Evolutionary conservation across 306 rosid species (phyloP).

Genomic region (Acmispon strigosus): DNA sequence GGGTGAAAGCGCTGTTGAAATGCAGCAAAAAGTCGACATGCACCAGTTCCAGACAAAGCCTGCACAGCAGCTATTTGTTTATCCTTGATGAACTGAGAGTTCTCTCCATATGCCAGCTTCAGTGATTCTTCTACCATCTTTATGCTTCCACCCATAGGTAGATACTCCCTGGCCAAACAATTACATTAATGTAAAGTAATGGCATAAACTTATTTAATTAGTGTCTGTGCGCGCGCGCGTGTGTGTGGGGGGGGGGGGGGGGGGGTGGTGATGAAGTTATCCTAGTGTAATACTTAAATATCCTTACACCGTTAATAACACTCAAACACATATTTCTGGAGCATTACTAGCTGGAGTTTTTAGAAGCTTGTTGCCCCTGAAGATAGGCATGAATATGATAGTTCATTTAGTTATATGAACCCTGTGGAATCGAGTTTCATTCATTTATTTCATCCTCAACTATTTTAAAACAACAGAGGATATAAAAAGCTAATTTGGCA

Average conservation of each 20-base stretch:
- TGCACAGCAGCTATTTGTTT: conserved; percentile 92
- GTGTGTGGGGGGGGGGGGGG: too few species aligned
- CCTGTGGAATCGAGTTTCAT: background rate
- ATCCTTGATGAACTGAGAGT: conserved; percentile 72
- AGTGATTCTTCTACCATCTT: conserved; percentile 81
- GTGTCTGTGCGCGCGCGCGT: too few species aligned
- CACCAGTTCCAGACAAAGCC: conserved; percentile 95
- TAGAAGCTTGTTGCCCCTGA: background rate
- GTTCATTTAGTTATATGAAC: background rate
- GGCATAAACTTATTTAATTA: background rate
- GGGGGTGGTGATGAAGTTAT: too few species aligned
- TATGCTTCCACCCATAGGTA: conserved; percentile 88
- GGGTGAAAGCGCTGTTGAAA: conserved; percentile 90
- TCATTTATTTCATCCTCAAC: background rate
- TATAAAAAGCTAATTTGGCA: background rate
- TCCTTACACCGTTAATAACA: background rate
- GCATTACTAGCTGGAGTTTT: background rate
- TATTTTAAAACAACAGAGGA: background rate
- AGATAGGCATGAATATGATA: background rate
- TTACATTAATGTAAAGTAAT: background rate
- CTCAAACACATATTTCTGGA: background rate
- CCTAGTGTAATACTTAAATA: too few species aligned
- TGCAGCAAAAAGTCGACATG: conserved; percentile 89
- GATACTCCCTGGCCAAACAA: conserved; percentile 75
- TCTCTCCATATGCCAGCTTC: conserved; percentile 91